Percentiles rank a stretch among this genome's conserved stretches.
These are phyloP conservation scores for Sphaceloma murrayae DNA, from an alignment of 2,329 filamentous ascomycete species.

Conservation along the genomic window DNA sequence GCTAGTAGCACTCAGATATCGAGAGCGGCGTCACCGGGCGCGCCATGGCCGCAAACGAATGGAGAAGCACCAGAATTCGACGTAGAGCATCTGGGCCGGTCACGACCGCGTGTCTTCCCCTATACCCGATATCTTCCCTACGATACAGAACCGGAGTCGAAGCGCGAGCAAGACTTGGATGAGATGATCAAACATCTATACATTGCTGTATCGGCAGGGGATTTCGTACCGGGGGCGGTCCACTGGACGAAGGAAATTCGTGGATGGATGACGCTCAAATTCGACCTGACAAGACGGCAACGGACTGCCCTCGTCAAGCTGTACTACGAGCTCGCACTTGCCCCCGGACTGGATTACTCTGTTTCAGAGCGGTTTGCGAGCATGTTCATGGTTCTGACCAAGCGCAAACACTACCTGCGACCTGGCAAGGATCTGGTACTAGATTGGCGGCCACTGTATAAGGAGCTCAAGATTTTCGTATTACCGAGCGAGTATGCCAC, in stretches of 20 bases:
- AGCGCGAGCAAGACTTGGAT: slow-evolving; percentile 68
- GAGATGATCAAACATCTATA: slow-evolving; percentile 92
- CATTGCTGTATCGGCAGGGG: slow-evolving; percentile 80
- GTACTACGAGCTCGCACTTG: slow-evolving; percentile 87
- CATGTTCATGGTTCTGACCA: slow-evolving; percentile 94
- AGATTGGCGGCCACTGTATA: slow-evolving; percentile 89
- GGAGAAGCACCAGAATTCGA: slow-evolving; percentile 39
- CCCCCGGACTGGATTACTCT: slow-evolving; percentile 73
- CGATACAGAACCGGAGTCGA: slow-evolving; percentile 65
- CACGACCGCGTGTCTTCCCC: slow-evolving; percentile 74
- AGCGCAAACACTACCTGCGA: slow-evolving; percentile 94
- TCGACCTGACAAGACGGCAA: slow-evolving; percentile 80
- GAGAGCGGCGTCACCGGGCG: slow-evolving; percentile 74
- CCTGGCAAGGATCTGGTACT: slow-evolving; percentile 81
- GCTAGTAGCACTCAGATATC: slow-evolving; percentile 57
- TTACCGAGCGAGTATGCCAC: slow-evolving; percentile 70
- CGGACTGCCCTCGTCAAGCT: slow-evolving; percentile 76
- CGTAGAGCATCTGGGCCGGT: slow-evolving; percentile 55
- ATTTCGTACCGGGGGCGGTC: slow-evolving; percentile 85
- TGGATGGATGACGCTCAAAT: slow-evolving; percentile 93
- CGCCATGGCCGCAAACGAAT: slow-evolving; percentile 46
- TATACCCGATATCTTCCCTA: slow-evolving; percentile 91
- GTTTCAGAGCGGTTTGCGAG: slow-evolving; percentile 85
- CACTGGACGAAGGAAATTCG: slow-evolving; percentile 97
- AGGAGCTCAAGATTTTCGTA: slow-evolving; percentile 83